A percentile compares a stretch with the other conserved stretches of the same genome.
Conservation (phyloP, 345 rosid species). For the Dimocarpus longan region DNA sequence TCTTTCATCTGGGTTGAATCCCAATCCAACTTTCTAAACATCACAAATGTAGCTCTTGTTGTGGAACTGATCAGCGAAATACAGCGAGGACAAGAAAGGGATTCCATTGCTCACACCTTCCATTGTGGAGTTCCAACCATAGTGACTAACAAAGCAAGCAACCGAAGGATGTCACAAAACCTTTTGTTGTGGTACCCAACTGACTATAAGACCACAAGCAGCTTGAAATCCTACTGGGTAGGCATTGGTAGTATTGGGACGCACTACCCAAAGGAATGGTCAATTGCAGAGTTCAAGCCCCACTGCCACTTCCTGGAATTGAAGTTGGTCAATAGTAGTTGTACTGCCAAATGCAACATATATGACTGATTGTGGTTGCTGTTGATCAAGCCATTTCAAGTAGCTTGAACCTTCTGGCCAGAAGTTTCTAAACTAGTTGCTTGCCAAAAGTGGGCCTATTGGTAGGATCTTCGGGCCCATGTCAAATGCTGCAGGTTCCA, state of each 20-base stretch:
- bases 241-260: not conserved
- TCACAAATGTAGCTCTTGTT: constrained; percentile 44
- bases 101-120: constrained; percentile 53
- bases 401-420: constrained; percentile 35
- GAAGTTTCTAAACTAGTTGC: constrained; percentile 19
- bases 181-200: constrained; percentile 49
- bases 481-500: constrained; percentile 33
- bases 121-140: constrained; percentile 69
- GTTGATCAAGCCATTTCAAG: constrained; percentile 37
- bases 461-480: constrained; percentile 12
- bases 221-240: constrained; percentile 16
- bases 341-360: constrained; percentile 46
- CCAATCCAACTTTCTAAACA: constrained; percentile 51
- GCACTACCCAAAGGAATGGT: constrained; percentile 24
- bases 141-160: constrained; percentile 56
- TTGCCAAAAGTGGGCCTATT: constrained; percentile 29
- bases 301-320: constrained; percentile 34
- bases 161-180: constrained; percentile 34
- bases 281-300: constrained; percentile 30
- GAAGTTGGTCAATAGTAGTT: constrained; percentile 16
- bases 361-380: constrained; percentile 34
- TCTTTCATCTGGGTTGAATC: constrained; percentile 29
- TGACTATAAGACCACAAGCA: constrained; percentile 16
- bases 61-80: constrained; percentile 47
- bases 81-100: constrained; percentile 59